These are phyloP conservation scores for Coemansia sp. DNA, from an alignment of 192 early-diverging fungal species.

Conservation along the genomic window DNA sequence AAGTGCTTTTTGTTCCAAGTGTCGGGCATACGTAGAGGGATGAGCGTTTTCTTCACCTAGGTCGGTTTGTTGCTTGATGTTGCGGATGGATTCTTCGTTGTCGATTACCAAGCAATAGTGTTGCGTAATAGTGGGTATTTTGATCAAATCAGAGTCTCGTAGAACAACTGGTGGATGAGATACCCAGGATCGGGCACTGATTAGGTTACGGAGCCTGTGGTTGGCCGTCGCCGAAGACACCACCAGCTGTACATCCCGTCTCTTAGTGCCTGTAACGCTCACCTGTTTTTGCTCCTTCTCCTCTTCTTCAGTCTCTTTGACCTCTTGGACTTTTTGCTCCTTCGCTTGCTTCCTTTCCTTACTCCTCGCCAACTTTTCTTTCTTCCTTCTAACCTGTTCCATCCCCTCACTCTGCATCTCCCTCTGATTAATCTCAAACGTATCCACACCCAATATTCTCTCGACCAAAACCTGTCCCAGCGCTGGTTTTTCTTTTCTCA, in stretches of 20 bases:
- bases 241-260: constrained; percentile 13
- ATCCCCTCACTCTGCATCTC: not conserved
- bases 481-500: constrained; percentile 30
- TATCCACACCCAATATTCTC: constrained; percentile 11
- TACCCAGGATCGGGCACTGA: not conserved
- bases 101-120: constrained; percentile 49
- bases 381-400: constrained; percentile 2
- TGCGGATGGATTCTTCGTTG: constrained; percentile 27
- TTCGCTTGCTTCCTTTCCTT: constrained; percentile 4
- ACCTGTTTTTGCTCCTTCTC: too few relatives aligned
- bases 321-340: constrained; percentile 8
- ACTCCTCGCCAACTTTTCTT: not conserved
- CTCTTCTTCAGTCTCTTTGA: not conserved
- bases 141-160: not conserved
- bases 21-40: not conserved
- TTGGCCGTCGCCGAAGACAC: constrained; percentile 37
- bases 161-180: not conserved
- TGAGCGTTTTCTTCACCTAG: not conserved
- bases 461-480: constrained; percentile 42
- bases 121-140: not conserved
- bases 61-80: constrained; percentile 5
- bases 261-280: too few relatives aligned
- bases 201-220: constrained; percentile 8
- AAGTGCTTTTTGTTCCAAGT: not conserved
- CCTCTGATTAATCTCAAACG: not conserved